Conservation (phyloP, 2,329 filamentous ascomycete genomes). For the Aspergillus terreus region DNA sequence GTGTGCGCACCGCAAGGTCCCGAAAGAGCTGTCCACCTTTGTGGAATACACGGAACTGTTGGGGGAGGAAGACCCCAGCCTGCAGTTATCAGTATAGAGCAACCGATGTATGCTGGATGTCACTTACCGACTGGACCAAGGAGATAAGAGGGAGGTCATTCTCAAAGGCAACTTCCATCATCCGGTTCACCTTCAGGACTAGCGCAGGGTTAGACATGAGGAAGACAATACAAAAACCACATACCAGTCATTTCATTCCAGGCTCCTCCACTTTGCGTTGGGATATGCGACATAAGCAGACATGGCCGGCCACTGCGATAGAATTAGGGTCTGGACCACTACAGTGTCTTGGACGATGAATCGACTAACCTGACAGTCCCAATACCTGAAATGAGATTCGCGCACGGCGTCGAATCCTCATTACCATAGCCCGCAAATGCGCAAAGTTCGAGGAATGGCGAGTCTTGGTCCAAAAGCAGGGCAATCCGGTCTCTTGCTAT, state of each 20-base stretch:
- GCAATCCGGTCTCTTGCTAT: constrained; percentile 38
- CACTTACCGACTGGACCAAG: background rate
- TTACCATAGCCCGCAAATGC: constrained; percentile 35
- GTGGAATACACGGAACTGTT: constrained; percentile 47
- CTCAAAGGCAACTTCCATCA: background rate
- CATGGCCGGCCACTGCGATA: constrained; percentile 24
- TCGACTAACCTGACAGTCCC: constrained; percentile 26
- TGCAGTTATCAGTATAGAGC: constrained; percentile 8
- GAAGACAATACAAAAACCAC: background rate
- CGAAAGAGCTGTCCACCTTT: constrained; percentile 41
- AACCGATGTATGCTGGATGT: background rate
- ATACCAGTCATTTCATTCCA: constrained; percentile 42
- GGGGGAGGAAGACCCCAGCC: constrained; percentile 42
- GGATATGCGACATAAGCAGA: constrained; percentile 39
- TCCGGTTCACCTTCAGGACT: background rate
- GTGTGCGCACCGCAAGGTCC: constrained; percentile 38
- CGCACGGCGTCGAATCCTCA: constrained; percentile 34
- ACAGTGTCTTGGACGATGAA: background rate
- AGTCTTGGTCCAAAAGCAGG: constrained; percentile 36
- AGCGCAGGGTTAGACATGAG: too few relatives aligned
- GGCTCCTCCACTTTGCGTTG: constrained; percentile 41
- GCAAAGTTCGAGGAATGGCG: constrained; percentile 39
- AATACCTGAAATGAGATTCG: constrained; percentile 38
- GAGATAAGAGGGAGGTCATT: background rate
- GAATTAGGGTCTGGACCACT: background rate